phyloP scores from a whole-genome alignment of 495 filamentous ascomycete species.

The Paragyromitra xinjiangensis region DNA sequence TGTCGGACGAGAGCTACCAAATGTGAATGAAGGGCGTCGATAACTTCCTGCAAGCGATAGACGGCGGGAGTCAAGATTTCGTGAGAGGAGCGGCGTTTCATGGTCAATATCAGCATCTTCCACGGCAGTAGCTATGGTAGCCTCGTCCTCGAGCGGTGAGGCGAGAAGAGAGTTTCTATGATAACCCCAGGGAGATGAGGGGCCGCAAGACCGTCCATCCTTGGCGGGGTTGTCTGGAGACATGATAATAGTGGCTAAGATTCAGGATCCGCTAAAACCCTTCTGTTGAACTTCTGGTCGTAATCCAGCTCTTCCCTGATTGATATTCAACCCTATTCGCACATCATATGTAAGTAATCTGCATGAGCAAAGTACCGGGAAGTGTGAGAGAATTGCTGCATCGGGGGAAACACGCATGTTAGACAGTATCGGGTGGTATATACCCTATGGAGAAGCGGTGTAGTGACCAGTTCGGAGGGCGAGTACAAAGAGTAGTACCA shows the following conservation, averaged over 20 bases:
- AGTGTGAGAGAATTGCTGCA: neutral
- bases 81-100: conserved; percentile 42
- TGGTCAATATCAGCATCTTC: conserved; percentile 28
- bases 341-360: neutral
- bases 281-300: neutral
- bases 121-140: neutral
- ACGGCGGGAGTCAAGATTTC: conserved; percentile 24
- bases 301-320: neutral
- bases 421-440: neutral
- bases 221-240: neutral
- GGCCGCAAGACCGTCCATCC: conserved; percentile 16
- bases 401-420: neutral
- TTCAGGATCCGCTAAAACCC: neutral
- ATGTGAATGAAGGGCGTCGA: conserved; percentile 50
- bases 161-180: conserved; percentile 6
- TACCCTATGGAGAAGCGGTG: neutral
- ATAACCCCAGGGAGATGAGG: conserved; percentile 32
- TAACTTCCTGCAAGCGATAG: conserved; percentile 50
- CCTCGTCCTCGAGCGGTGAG: neutral
- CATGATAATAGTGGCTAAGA: conserved; percentile 10
- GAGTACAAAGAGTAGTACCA: conserved; percentile 2
- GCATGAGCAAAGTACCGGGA: neutral
- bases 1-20: conserved; percentile 44
- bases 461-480: neutral
- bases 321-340: neutral